Conservation (phyloP, 768 basidiomycete genomes). For the Candolleomyces eurysporus region DNA sequence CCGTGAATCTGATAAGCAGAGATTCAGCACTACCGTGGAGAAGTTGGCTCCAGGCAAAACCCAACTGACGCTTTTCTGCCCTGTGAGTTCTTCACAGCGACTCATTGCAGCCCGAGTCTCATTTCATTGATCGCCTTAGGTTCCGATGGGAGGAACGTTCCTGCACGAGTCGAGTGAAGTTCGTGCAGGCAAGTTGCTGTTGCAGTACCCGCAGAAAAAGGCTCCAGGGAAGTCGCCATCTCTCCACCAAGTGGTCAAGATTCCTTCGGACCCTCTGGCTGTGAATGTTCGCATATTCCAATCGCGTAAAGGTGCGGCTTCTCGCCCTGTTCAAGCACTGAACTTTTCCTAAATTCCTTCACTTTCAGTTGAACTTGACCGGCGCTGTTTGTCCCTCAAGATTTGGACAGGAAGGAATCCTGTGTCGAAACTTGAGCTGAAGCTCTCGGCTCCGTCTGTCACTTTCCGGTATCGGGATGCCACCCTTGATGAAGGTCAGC, state of each 20-base stretch:
- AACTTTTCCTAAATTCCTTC: constrained; percentile 8
- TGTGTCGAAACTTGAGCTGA: constrained; percentile 51
- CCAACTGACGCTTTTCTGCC: constrained; percentile 58
- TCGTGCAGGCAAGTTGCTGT: constrained; percentile 56
- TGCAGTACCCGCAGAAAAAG: constrained; percentile 63
- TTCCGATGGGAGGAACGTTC: constrained; percentile 67
- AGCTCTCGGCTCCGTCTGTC: constrained; percentile 53
- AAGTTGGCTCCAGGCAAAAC: constrained; percentile 60
- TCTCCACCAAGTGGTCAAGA: constrained; percentile 52
- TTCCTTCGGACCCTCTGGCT: constrained; percentile 50
- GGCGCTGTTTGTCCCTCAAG: constrained; percentile 48
- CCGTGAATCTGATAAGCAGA: constrained; percentile 59
- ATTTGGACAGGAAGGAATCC: constrained; percentile 72
- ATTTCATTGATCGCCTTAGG: constrained; percentile 37
- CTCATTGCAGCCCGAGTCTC: background rate
- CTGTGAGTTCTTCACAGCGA: constrained; percentile 46
- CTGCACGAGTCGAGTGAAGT: constrained; percentile 67
- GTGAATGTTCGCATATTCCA: constrained; percentile 64
- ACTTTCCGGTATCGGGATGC: constrained; percentile 48
- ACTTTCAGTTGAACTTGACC: constrained; percentile 62
- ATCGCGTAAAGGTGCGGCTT: constrained; percentile 44
- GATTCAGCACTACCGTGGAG: constrained; percentile 44
- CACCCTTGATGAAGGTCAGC: constrained; percentile 31
- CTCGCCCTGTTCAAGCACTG: background rate
- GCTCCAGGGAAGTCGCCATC: constrained; percentile 27